Evolutionary conservation across 2,329 filamentous ascomycete genomes (phyloP), one percentile per base, ranked within the genome.

Genomic region (Verticillium isaacii): DNA sequence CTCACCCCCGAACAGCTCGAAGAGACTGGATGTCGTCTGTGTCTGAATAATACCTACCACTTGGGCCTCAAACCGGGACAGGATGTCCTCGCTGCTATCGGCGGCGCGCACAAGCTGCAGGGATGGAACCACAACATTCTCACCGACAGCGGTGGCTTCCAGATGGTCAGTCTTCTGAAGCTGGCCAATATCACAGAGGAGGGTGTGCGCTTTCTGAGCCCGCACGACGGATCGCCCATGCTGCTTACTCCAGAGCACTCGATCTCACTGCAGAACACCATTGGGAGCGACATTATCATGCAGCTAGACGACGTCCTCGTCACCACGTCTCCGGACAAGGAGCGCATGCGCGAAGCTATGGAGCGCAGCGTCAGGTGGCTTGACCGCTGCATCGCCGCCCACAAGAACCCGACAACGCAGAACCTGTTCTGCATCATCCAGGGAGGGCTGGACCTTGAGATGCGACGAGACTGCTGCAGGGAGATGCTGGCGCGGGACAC

Each of bases 361-460:
- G 85, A 95, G 71, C 89, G 95, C 61, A 97, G 92, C 60, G 87
- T 99, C 8, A 87, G 96, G 45, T 99, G 96, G 96, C 84, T 99
- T 6, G 96, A 99, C 77, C 87, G 95, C 60, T 99, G 95, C 75
- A 94, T 98, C 50, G 87, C 88, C 12, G 93, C 93, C 5, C 96
- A 99, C 80, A 86, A 88, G 71, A 90, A 93, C 61, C 91, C 93
- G 0, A 84, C 89, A 34, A 82, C 82, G 1, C 95, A 99, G 75
- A 99, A 97, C 70, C 83, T 99, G 6, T 99, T 99, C 76, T 99
- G 96, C 76, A 99, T 99, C 71, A 97, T 99, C 67, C 95, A 99
- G 76, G 95, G 95, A 64, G 95, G 95, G 0, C 80, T 99, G 9
- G 93, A 99, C 74, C 78, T 97, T 5, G 90, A 93, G 1, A 86